Conservation (phyloP, 768 basidiomycete species). For the Suillus subalutaceus region DNA sequence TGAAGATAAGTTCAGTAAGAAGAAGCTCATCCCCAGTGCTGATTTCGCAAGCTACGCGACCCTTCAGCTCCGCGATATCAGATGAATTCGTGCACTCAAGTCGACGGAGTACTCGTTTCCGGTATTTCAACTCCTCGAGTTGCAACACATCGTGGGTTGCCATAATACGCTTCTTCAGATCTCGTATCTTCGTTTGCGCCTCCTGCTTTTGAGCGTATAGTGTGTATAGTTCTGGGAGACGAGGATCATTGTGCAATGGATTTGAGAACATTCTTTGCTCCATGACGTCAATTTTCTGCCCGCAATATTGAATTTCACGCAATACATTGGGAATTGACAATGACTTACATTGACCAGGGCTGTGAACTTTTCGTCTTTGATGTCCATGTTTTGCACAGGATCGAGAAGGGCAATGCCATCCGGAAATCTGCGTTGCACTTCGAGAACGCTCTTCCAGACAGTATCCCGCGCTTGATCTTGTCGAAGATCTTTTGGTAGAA, state of each 20-base stretch:
- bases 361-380: constrained; percentile 92
- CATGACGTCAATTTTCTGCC: constrained; percentile 88
- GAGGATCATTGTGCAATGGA: constrained; percentile 76
- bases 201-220: constrained; percentile 78
- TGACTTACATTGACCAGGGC: constrained; percentile 73
- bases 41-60: constrained; percentile 97
- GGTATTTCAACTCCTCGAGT: constrained; percentile 92
- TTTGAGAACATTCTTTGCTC: constrained; percentile 84
- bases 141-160: constrained; percentile 92
- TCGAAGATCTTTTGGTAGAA: constrained; percentile 89
- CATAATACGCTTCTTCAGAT: constrained; percentile 83
- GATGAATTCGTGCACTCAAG: constrained; percentile 86
- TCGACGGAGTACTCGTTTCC: constrained; percentile 92
- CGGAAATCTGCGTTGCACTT: constrained; percentile 90
- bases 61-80: constrained; percentile 98
- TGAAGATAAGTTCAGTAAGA: constrained; percentile 96
- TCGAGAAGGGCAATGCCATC: constrained; percentile 87
- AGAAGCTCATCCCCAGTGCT: constrained; percentile 95
- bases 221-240: constrained; percentile 80
- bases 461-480: constrained; percentile 76
- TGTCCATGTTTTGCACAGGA: constrained; percentile 93
- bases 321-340: background rate
- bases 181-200: constrained; percentile 67
- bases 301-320: background rate
- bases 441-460: constrained; percentile 86